Percentiles rank a stretch among this genome's conserved stretches.
phyloP scores from a whole-genome alignment of 1,139 yeast genomes.

The Hansenula sp. region DNA sequence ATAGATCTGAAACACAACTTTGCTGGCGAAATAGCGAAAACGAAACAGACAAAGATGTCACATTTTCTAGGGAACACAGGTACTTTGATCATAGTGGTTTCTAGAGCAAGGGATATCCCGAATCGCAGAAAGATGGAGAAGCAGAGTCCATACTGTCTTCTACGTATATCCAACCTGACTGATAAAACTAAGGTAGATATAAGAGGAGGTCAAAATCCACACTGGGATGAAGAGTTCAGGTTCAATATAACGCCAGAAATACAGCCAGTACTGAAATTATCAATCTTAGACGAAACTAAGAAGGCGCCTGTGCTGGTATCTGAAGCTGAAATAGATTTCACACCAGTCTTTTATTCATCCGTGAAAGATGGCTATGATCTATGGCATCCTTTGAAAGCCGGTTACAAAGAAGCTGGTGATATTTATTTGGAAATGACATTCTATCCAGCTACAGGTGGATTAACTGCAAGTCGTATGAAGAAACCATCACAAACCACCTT shows the following conservation, averaged over 20 bases:
- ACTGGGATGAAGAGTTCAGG: constrained; percentile 76
- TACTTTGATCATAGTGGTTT: constrained; percentile 35
- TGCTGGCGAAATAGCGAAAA: not conserved
- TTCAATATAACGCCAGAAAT: constrained; percentile 61
- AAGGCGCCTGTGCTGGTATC: constrained; percentile 86
- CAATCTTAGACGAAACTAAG: constrained; percentile 84
- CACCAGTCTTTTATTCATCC: constrained; percentile 61
- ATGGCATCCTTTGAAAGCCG: constrained; percentile 74
- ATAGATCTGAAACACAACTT: not conserved
- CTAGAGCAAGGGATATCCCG: constrained; percentile 63
- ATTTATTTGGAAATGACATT: constrained; percentile 90
- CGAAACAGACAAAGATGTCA: constrained; percentile 23
- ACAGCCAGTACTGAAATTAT: constrained; percentile 60
- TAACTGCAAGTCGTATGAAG: constrained; percentile 6
- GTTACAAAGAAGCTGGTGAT: constrained; percentile 82
- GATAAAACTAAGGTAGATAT: constrained; percentile 65
- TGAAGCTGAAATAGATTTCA: constrained; percentile 71
- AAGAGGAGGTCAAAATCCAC: constrained; percentile 87
- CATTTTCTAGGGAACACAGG: constrained; percentile 22
- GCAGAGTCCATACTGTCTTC: constrained; percentile 80
- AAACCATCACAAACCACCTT: constrained; percentile 11
- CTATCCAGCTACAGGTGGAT: constrained; percentile 55
- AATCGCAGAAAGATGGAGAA: constrained; percentile 77
- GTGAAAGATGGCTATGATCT: constrained; percentile 77
- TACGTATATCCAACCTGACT: constrained; percentile 72